These are phyloP conservation scores for Xylariaceae sp. DNA, from an alignment of 2,329 filamentous ascomycete species.

Conservation along the genomic window DNA sequence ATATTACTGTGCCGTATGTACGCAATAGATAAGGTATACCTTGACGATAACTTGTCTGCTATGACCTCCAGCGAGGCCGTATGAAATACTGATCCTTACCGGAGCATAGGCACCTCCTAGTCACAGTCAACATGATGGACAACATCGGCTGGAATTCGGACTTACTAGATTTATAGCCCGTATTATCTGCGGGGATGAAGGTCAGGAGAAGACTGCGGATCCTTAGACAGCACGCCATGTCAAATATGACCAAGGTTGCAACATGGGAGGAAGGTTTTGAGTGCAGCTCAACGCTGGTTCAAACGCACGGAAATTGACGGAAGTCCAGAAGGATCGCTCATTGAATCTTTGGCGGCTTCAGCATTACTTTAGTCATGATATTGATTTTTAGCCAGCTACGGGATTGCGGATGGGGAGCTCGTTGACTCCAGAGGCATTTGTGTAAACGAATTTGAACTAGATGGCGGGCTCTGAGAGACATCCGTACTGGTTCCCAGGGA, in stretches of 20 bases:
- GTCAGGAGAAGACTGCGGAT: neutral
- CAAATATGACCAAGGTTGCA: neutral
- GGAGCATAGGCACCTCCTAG: neutral
- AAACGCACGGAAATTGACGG: neutral
- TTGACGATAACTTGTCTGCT: neutral
- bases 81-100: neutral
- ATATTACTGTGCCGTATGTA: neutral
- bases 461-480: neutral
- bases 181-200: neutral
- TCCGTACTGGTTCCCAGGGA: neutral
- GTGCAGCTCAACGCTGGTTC: neutral
- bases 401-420: neutral
- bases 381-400: neutral
- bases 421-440: slow-evolving; percentile 1
- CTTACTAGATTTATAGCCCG: neutral
- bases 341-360: neutral
- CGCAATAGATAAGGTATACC: slow-evolving; percentile 1
- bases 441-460: neutral
- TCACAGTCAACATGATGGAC: neutral
- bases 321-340: neutral
- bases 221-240: neutral
- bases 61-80: neutral
- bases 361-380: slow-evolving; percentile 1
- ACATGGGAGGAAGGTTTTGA: neutral
- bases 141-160: neutral